Percentiles rank a stretch among this genome's conserved stretches.
Conservation (phyloP, 106 monocot species). For the Dioscorea dumetorum region DNA sequence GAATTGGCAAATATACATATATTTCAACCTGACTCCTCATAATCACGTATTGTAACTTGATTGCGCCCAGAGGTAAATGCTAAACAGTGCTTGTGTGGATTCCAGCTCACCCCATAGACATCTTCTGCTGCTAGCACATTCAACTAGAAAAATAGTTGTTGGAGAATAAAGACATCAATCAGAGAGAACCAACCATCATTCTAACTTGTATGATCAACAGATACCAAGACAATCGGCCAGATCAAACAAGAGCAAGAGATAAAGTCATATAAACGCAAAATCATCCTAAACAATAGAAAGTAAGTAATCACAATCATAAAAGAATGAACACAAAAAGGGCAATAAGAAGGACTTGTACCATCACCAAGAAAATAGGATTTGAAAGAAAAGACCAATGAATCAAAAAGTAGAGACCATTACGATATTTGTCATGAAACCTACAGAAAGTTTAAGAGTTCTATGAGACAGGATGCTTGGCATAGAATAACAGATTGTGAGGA, state of each 20-base stretch:
- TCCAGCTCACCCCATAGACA: slow-evolving; percentile 70
- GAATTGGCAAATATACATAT: background rate
- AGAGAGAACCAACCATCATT: background rate
- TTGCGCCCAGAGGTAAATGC: slow-evolving; percentile 90
- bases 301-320: background rate
- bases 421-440: background rate
- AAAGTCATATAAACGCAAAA: background rate
- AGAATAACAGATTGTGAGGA: background rate
- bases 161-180: background rate
- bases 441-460: background rate
- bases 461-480: background rate
- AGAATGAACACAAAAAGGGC: background rate
- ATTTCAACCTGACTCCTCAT: slow-evolving; percentile 70
- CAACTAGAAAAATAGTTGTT: slow-evolving; percentile 33
- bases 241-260: background rate
- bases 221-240: background rate
- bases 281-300: background rate
- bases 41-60: slow-evolving; percentile 75
- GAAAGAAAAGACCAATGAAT: too few relatives aligned
- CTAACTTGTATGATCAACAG: background rate
- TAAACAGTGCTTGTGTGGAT: slow-evolving; percentile 70
- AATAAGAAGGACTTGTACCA: background rate
- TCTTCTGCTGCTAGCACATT: slow-evolving; percentile 36
- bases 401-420: too few relatives aligned
- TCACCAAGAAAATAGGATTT: too few relatives aligned